Conservation (phyloP, 441 rosid genomes). For the Rhodomyrtus psidioides region DNA sequence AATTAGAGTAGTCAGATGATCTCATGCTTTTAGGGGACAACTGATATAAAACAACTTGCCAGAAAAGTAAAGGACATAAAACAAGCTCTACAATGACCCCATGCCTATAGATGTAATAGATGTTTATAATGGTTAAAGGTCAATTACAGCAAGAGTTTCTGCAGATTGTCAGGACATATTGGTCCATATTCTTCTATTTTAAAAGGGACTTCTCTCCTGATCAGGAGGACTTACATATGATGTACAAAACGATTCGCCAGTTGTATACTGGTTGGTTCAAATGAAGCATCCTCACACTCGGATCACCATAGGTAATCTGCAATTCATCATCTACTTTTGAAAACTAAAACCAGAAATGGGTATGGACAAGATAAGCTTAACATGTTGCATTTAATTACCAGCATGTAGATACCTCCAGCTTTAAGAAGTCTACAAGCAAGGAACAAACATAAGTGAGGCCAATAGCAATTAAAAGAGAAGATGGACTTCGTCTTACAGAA, state of each 20-base stretch:
- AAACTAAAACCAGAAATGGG: constrained; percentile 1
- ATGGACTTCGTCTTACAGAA: neutral
- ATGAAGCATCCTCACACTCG: constrained; percentile 81
- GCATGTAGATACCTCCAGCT: constrained; percentile 77
- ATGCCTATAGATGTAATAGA: neutral
- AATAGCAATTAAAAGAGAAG: neutral
- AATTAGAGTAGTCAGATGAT: neutral
- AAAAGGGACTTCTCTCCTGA: neutral
- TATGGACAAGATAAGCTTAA: constrained; percentile 2
- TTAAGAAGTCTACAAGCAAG: constrained; percentile 61
- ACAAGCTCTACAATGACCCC: neutral
- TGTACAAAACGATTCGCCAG: constrained; percentile 65
- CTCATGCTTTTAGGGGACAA: neutral
- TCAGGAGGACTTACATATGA: constrained; percentile 53
- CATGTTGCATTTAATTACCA: constrained; percentile 47
- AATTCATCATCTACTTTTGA: neutral
- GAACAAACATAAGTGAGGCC: neutral
- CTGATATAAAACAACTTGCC: neutral
- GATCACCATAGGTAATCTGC: constrained; percentile 95
- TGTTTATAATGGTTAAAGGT: neutral
- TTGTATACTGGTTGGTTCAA: constrained; percentile 44
- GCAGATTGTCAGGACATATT: neutral
- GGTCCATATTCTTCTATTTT: neutral
- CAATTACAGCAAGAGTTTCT: neutral
- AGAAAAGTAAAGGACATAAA: neutral